phyloP scores from a whole-genome alignment of 179 eudicot genomes.

The Silene coronaria region DNA sequence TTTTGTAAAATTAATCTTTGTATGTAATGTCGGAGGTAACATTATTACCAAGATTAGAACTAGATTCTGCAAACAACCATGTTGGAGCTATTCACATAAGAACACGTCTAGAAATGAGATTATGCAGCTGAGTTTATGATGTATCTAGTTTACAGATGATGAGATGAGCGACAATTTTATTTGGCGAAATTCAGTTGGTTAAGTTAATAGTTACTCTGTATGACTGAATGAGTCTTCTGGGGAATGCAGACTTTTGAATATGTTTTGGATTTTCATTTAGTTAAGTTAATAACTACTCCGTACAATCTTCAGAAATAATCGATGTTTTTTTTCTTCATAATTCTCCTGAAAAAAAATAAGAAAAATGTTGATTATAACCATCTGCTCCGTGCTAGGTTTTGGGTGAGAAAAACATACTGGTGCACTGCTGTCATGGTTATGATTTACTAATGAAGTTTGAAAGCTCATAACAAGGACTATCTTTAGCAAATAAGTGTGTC shows the following conservation, averaged over 20 bases:
- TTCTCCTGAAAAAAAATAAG: background rate
- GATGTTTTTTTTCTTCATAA: background rate
- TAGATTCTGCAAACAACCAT: too few relatives aligned
- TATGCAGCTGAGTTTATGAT: too few relatives aligned
- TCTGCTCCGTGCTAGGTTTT: background rate
- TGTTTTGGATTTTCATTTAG: background rate
- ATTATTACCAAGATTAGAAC: too few relatives aligned
- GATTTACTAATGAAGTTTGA: constrained; percentile 13
- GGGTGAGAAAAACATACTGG: background rate
- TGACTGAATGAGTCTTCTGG: background rate
- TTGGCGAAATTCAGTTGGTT: background rate
- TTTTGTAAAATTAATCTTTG: too few relatives aligned
- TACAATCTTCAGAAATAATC: background rate
- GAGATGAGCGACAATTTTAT: too few relatives aligned
- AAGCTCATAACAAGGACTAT: constrained; percentile 8
- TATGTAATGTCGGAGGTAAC: too few relatives aligned
- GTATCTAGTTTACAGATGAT: too few relatives aligned
- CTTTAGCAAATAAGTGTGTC: constrained; percentile 1
- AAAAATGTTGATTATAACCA: background rate
- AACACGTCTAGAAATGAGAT: too few relatives aligned
- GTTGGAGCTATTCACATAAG: too few relatives aligned
- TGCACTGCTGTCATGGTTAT: background rate
- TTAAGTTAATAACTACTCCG: too few relatives aligned
- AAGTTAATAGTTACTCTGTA: background rate
- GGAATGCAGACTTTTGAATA: background rate